Evolutionary conservation across 208 protist genomes (phyloP), one percentile per base, ranked within the genome.

Genomic region (Leptomonas seymouri): DNA sequence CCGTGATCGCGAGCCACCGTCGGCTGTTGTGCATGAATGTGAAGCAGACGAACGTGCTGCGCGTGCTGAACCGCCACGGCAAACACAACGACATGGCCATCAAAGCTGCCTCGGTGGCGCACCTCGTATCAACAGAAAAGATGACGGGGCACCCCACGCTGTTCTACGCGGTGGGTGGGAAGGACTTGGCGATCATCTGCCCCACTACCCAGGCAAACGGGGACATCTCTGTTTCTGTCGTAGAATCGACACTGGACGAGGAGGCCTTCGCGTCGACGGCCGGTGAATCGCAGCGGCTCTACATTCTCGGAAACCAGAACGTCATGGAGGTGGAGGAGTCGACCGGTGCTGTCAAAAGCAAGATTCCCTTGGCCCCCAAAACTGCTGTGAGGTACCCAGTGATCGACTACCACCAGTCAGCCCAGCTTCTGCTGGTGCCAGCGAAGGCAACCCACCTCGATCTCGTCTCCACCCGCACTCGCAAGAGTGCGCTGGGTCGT

Each of bases 11-110:
- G 48, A 85, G 81, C 11, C 82, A 92, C 69, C 81, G 86, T 48
- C 79, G 79, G 39, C 68, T 93, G 49, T 78, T 95, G 39, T 94
- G 89, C 78, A 90, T 92, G 81, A 93, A 84, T 34, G 80, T 87
- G 64, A 93, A 94, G 70, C 76, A 89, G 59, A 72, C 89, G n/a
- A 94, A 92, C 71, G 79, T 78, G 41, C 71, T 97, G 28, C 87
- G 89, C 18, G 65, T 97, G 18, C 74, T 97, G 54, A 88, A 88
- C 54, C 81, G 81, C 27, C 71, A 87, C 39, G 91, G 91, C 28
- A 91, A 87, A 58, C 82, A 86, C 62, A 78, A 72, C 25, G 87
- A 94, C 53, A 80, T 67, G 44, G 81, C 79, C 23, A 63, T 96
- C 39, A 80, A 80, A 44, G 58, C 69, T 2, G 70, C 81, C 28